Base-by-base conservation (phyloP, 2,329 filamentous ascomycete genomes). In the Eutypella sp. region DNA sequence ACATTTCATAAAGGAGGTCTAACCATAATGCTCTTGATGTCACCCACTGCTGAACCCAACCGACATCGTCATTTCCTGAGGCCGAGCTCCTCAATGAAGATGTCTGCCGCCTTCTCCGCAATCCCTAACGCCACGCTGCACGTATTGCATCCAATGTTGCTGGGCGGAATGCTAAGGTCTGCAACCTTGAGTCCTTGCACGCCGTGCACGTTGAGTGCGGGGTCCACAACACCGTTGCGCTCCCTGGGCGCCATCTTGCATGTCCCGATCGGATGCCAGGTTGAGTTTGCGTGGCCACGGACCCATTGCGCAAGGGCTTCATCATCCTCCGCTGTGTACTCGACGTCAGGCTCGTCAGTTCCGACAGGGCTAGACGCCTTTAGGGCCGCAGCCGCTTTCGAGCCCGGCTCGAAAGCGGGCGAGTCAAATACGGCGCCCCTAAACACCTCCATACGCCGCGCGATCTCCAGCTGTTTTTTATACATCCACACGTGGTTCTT, bases 381-480 rank as follows among this genome's bases (percentile, higher is more conserved):
- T 18, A 39, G 13, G 18, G 11, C 22, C 10, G 36, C 36, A n/a
- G n/a, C n/a, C 18, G 36, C 36, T 11, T 20, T 20, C 11, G 20
- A 39, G 8, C 18, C 5, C 19, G 36, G 19, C n/a, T 11, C 19
- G 11, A 39, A 76, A 19, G 59, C 53, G 1, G 73, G 73, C 0
- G 67, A 62, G 8, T 61, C 53, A 3, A 64, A 61, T 2, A 74
- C 38, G 51, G 74, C 67, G 56, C 76, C 66, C 48, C 67, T 50
- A 61, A 73, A 81, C 44, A 70, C 66, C 4, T 70, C 63, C 57
- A 77, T 74, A 18, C 78, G 73, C 3, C 79, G 73, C 18, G 70
- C 65, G 41, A 83, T 72, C 57, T 82, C 79, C 6, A 81, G 76
- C 20, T 73, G 70, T 54, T 75, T 75, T 60, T 85, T 85, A 67